A percentile compares a stretch with the other conserved stretches of the same genome.
Conservation (phyloP, 768 basidiomycete genomes). For the Boletus subparvulus region DNA sequence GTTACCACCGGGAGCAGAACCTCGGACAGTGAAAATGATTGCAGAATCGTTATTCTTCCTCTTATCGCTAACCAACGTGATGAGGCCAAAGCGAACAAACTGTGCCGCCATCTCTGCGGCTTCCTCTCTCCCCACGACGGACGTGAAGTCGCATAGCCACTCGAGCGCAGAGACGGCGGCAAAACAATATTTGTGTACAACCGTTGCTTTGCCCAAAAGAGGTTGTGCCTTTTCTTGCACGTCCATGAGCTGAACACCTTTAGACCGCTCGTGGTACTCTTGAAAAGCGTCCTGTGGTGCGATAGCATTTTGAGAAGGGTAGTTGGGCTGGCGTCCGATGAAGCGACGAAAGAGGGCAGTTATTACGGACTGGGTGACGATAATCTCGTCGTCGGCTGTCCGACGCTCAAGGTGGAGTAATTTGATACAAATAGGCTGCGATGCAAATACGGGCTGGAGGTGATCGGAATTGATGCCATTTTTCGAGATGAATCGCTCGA, state of each 20-base stretch:
- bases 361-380: constrained; percentile 90
- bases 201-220: constrained; percentile 44
- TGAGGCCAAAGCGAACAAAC: constrained; percentile 92
- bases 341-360: constrained; percentile 96
- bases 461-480: constrained; percentile 97
- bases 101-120: constrained; percentile 98
- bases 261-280: constrained; percentile 77
- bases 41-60: constrained; percentile 89
- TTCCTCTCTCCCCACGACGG: constrained; percentile 93
- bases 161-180: constrained; percentile 85
- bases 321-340: constrained; percentile 84
- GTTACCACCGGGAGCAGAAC: constrained; percentile 71
- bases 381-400: constrained; percentile 93
- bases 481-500: constrained; percentile 99
- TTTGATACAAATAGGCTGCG: constrained; percentile 97
- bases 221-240: constrained; percentile 65
- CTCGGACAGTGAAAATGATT: constrained; percentile 89
- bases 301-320: constrained; percentile 46
- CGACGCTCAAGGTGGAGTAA: constrained; percentile 95
- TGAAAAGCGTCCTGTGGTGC: constrained; percentile 60
- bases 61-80: constrained; percentile 86
- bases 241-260: constrained; percentile 70
- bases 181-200: constrained; percentile 71
- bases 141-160: constrained; percentile 98
- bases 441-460: constrained; percentile 82